Evolutionary conservation across 192 early-diverging fungal genomes (phyloP), one percentile per base, ranked within the genome.

Genomic region (Entomortierella parvispora): DNA sequence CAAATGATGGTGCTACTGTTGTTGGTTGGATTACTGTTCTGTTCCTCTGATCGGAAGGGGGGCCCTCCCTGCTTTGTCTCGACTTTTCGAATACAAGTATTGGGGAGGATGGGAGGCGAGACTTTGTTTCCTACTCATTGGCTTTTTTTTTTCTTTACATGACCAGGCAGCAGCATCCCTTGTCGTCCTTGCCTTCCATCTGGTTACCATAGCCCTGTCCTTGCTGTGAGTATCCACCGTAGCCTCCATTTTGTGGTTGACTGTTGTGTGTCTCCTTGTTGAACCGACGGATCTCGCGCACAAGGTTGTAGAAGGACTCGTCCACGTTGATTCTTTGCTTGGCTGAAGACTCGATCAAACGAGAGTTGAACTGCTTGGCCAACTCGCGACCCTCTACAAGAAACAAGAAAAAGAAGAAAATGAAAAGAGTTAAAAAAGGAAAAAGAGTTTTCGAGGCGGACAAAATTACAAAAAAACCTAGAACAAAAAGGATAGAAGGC

Each of bases 301-400:
- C 95, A 32, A 96, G 85, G 22, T 86, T 83, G 71, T 90, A 92
- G 69, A 94, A 97, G 0, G 90, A 88, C 58, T 97, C 94, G 49
- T 97, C 95, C 12, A 97, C 96, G 75, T 96, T 95, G 57, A 93
- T 89, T 42, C 91, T 85, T 46, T 86, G 84, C 74, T 92, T 93
- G 57, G 96, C 95, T 32, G 89, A 91, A 18, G 94, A 93, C 80
- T 97, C 94, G 25, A 95, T 85, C 78, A 92, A 94, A 49, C 84
- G 81, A 63, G 91, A 94, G 9, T 85, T 85, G 62, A 95, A 93
- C 11, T 77, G 68, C 59, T 81, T 80, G 11, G 94, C 92, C 18
- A 94, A 80, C 20, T 91, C 93, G 46, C 82, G 60, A 23, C 93
- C 95, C 86, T 96, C 95, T 81, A 32, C 33, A 52, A 33, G n/a